phyloP scores from a whole-genome alignment of 1,284 basidiomycete genomes.

The Moesziomyces aphidis region DNA sequence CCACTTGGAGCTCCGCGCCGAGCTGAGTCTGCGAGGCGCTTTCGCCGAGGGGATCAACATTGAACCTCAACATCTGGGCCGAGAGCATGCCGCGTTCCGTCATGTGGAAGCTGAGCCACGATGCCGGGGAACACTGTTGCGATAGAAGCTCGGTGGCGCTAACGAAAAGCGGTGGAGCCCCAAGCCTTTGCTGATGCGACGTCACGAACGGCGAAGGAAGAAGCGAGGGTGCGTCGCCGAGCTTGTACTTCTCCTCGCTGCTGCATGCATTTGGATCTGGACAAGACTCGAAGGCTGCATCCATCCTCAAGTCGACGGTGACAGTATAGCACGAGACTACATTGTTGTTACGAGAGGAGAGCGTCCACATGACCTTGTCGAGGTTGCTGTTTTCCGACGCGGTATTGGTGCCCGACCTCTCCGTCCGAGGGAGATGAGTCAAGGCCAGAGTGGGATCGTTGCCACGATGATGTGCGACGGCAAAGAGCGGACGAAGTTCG shows the following conservation, averaged over 20 bases:
- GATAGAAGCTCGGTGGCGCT: constrained; percentile 2
- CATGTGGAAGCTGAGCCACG: constrained; percentile 10
- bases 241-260: neutral
- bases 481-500: constrained; percentile 8
- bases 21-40: neutral
- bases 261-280: neutral
- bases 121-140: neutral
- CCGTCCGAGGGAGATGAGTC: neutral
- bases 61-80: constrained; percentile 1
- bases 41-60: neutral
- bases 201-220: neutral
- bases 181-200: neutral
- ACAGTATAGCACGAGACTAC: constrained; percentile 19
- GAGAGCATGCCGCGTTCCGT: constrained; percentile 12
- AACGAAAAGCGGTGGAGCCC: constrained; percentile 8
- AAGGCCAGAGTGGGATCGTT: constrained; percentile 33
- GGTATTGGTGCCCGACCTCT: neutral
- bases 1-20: constrained; percentile 1
- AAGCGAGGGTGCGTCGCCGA: constrained; percentile 15
- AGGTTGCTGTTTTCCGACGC: neutral
- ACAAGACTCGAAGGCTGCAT: neutral
- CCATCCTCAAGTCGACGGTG: neutral
- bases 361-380: constrained; percentile 1
- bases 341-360: constrained; percentile 21
- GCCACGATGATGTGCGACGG: constrained; percentile 37